These are phyloP conservation scores for Fennellomyces sp. DNA, from an alignment of 371 early-diverging fungal genomes.

Conservation along the genomic window DNA sequence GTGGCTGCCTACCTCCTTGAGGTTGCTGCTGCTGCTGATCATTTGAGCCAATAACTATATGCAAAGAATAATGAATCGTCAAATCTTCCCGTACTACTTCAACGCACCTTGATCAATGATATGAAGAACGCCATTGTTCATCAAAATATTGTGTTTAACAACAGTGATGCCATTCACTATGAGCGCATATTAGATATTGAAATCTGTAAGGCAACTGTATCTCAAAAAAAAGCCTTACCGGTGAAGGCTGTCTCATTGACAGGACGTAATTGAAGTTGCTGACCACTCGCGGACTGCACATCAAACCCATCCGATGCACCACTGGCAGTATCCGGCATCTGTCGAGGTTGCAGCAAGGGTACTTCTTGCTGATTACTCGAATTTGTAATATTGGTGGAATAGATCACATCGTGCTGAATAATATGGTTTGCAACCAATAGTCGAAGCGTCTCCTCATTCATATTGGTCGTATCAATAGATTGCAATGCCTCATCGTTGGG, in stretches of 20 bases:
- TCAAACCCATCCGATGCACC: slow-evolving; percentile 9
- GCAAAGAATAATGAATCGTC: too few relatives aligned
- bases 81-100: too few relatives aligned
- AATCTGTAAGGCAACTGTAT: background rate
- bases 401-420: slow-evolving; percentile 6
- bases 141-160: slow-evolving; percentile 36
- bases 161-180: slow-evolving; percentile 17
- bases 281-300: slow-evolving; percentile 6
- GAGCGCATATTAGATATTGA: background rate
- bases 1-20: background rate
- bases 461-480: background rate
- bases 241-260: slow-evolving; percentile 11
- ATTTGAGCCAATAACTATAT: too few relatives aligned
- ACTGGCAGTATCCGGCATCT: too few relatives aligned
- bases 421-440: slow-evolving; percentile 10
- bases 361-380: slow-evolving; percentile 6
- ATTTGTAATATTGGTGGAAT: slow-evolving; percentile 13
- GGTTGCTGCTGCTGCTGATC: too few relatives aligned
- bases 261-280: slow-evolving; percentile 1
- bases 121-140: slow-evolving; percentile 52
- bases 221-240: background rate
- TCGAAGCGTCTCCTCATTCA: slow-evolving; percentile 1
- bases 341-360: too few relatives aligned
- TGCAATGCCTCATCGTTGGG: slow-evolving; percentile 29
- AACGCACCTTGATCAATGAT: slow-evolving; percentile 34